These are phyloP conservation scores for Colletotrichum sp. DNA, from an alignment of 2,329 filamentous ascomycete genomes.

Conservation along the genomic window DNA sequence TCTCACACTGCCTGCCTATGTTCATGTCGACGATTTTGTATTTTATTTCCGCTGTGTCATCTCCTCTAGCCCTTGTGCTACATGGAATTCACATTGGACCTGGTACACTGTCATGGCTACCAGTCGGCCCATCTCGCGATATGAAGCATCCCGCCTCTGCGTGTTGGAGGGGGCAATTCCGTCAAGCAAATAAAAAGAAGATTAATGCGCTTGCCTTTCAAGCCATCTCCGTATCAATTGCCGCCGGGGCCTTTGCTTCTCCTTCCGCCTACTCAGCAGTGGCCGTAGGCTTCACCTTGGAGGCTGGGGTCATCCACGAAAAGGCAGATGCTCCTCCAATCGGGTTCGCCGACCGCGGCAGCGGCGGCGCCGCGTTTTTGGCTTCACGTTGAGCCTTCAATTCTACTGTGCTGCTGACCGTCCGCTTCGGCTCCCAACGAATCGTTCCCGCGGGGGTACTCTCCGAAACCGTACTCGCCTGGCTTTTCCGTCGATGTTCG, in stretches of 20 bases:
- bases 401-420: conserved; percentile 40
- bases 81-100: neutral
- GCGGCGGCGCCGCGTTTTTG: conserved; percentile 41
- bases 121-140: conserved; percentile 2
- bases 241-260: conserved; percentile 5
- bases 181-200: conserved; percentile 16
- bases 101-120: conserved; percentile 12
- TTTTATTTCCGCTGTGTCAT: conserved; percentile 2
- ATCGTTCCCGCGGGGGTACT: conserved; percentile 49
- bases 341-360: conserved; percentile 75
- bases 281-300: conserved; percentile 45
- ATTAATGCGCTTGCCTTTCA: conserved; percentile 5
- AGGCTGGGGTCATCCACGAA: conserved; percentile 78
- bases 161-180: neutral
- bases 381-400: conserved; percentile 25
- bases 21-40: neutral
- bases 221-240: neutral
- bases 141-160: conserved; percentile 7
- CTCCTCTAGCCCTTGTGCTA: conserved; percentile 1
- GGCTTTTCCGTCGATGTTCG: conserved; percentile 62
- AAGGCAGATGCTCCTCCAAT: conserved; percentile 93
- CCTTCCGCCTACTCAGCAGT: conserved; percentile 18
- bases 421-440: conserved; percentile 62
- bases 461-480: conserved; percentile 55
- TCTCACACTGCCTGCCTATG: neutral